Base-by-base conservation (phyloP, 495 filamentous ascomycete genomes). In the Chaetomidium leptoderma region DNA sequence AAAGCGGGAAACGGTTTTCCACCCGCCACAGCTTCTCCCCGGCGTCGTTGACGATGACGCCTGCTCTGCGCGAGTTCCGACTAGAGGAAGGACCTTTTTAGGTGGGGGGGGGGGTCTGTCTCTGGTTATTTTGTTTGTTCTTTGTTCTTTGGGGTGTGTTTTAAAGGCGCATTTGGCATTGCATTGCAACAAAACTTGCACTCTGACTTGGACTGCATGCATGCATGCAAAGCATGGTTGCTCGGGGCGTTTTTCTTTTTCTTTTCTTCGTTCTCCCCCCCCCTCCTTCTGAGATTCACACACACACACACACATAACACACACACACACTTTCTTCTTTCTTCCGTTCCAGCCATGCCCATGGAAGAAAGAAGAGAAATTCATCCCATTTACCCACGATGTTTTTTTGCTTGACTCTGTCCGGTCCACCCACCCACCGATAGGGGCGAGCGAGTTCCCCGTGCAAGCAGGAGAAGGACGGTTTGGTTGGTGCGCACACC, bases 161-260 rank as follows among this genome's bases (percentile, higher is more conserved):
- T n/a, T n/a, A n/a, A n/a, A n/a, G n/a, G n/a, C n/a, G n/a, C n/a
- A n/a, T n/a, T n/a, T n/a, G n/a, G n/a, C n/a, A n/a, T 16, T 43
- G 40, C 29, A 49, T 49, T 26, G 24, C 44, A 29, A 11, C 10
- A n/a, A n/a, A n/a, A n/a, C n/a, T n/a, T n/a, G n/a, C n/a, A n/a
- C n/a, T n/a, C n/a, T n/a, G n/a, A n/a, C n/a, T n/a, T n/a, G 33
- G 29, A 33, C 35, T 49, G 33, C 35, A 40, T 1, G 35, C 33
- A 40, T 40, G 49, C 33, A 52, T 27, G 50, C 29, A 36, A 51
- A 55, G 63, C 63, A 59, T 65, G 47, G 48, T 43, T 63, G 60
- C 52, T 21, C 27, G 58, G 47, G n/a, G n/a, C n/a, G n/a, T n/a
- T n/a, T n/a, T n/a, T n/a, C n/a, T n/a, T n/a, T n/a, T n/a, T n/a